Percentiles rank a stretch among this genome's conserved stretches.
phyloP scores from a whole-genome alignment of 2,329 filamentous ascomycete genomes.

The Myotisia sp. region DNA sequence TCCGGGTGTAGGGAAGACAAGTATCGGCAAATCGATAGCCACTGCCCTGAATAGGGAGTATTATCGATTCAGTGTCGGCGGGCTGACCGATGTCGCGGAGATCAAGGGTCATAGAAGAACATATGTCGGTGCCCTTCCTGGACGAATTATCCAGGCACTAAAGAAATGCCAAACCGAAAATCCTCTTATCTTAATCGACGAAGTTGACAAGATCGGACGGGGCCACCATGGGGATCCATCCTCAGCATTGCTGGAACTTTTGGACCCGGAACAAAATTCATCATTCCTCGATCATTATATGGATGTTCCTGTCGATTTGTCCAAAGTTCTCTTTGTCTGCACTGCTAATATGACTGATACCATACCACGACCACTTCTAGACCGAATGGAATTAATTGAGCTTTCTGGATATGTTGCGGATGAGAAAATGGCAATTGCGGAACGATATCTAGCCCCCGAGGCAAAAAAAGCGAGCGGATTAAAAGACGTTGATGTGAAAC shows the following conservation, averaged over 20 bases:
- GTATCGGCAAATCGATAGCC: conserved; percentile 95
- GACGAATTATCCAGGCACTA: conserved; percentile 90
- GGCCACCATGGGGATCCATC: conserved; percentile 95
- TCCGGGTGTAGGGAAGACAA: conserved; percentile 95
- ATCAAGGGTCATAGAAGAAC: conserved; percentile 96
- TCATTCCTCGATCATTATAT: conserved; percentile 98
- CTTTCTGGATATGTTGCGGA: conserved; percentile 93
- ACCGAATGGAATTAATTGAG: conserved; percentile 95
- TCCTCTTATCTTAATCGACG: conserved; percentile 87
- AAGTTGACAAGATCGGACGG: conserved; percentile 94
- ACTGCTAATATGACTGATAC: conserved; percentile 99
- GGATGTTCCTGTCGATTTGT: conserved; percentile 92
- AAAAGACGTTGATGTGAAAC: conserved; percentile 76
- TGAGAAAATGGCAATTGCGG: conserved; percentile 97
- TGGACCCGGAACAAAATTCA: conserved; percentile 93
- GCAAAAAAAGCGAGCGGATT: conserved; percentile 90
- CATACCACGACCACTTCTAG: conserved; percentile 80
- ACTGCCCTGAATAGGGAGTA: conserved; percentile 89
- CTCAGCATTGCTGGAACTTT: conserved; percentile 78
- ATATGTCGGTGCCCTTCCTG: conserved; percentile 88
- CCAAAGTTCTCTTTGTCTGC: conserved; percentile 95
- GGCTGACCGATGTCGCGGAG: conserved; percentile 90
- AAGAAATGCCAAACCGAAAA: conserved; percentile 99
- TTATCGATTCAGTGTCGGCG: conserved; percentile 95
- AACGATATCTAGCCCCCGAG: conserved; percentile 78